Base-by-base conservation (phyloP, 306 rosid species). In the Ormosia emarginata region DNA sequence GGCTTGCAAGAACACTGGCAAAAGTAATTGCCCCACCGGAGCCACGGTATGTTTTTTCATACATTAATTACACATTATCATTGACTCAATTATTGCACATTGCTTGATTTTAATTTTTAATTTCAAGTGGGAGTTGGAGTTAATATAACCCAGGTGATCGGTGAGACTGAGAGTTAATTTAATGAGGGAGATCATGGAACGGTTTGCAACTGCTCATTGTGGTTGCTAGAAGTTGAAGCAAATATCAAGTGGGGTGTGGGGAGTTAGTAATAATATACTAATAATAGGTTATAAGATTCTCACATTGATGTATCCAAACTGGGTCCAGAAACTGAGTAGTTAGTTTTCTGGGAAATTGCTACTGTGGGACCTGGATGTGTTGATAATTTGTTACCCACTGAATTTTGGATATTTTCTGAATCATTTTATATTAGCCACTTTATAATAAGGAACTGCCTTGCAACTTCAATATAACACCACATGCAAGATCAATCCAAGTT, bases 1-100 rank as follows among this genome's bases (percentile, higher is more conserved):
- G 94, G 43, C 18, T n/a, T 88, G 94, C 79, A 90, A 90, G 73
- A 68, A 78, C 46, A 81, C 89, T 0, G 87, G 74, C 47, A 62
- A 41, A 4, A 36, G 78, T 10, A 55, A 71, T 73, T 89, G 90
- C 36, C 90, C 90, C 3, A 37, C 17, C 1, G 92, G 92, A 12
- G 90, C 90, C 49, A 84, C 86, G 87, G 92, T 89, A 78, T 11
- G 78, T 74, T 13, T 70, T 52, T 52, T 30, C n/a, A 13, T 66
- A 40, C 59, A 59, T 30, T 75, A 14, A 59, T 30, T 75, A 14
- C 55, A 58, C 5, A 7, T 24, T 10, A 59, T 40, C 14, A 9
- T 52, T 40, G 11, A 29, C 58, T 30, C 47, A 4, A 13, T 29
- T 64, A 32, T 29, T 55, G 7, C 61, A 11, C 53, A 3, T 57